phyloP scores from a whole-genome alignment of 2,329 filamentous ascomycete species.

The Juglanconis juglandina region DNA sequence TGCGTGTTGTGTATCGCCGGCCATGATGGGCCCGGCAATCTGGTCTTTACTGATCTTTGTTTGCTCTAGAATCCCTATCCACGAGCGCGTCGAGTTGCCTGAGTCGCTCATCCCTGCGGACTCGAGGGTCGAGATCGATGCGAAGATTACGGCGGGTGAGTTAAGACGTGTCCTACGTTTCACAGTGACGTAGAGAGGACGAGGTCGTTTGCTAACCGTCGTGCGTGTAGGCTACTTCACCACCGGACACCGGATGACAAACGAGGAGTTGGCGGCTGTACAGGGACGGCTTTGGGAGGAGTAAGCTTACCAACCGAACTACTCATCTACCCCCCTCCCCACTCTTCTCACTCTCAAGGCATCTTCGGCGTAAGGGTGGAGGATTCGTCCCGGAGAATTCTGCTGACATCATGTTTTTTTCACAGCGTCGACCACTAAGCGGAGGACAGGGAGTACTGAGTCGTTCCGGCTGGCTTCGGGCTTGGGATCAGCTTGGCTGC shows the following conservation, averaged over 20 bases:
- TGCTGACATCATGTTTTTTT: constrained; percentile 24
- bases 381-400: constrained; percentile 15
- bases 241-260: constrained; percentile 82
- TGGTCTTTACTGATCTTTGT: constrained; percentile 19
- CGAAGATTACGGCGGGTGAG: constrained; percentile 92
- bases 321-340: neutral
- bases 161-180: constrained; percentile 16
- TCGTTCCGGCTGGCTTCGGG: neutral
- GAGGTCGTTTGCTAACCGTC: constrained; percentile 5
- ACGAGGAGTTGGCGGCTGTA: constrained; percentile 79
- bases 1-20: constrained; percentile 6
- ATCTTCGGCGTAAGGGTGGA: neutral
- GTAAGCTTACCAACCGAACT: constrained; percentile 38
- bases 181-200: neutral
- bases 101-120: constrained; percentile 92
- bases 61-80: constrained; percentile 67
- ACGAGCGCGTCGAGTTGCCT: constrained; percentile 86
- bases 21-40: constrained; percentile 17
- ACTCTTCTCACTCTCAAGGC: constrained; percentile 22
- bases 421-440: constrained; percentile 22
- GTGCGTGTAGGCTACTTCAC: constrained; percentile 65
- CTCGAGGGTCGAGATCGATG: constrained; percentile 96
- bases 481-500: neutral
- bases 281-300: constrained; percentile 91
- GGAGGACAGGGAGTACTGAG: neutral